Evolutionary conservation across 805 yeast genomes (phyloP).

Genomic region (Wickerhamomyces chambardii): DNA sequence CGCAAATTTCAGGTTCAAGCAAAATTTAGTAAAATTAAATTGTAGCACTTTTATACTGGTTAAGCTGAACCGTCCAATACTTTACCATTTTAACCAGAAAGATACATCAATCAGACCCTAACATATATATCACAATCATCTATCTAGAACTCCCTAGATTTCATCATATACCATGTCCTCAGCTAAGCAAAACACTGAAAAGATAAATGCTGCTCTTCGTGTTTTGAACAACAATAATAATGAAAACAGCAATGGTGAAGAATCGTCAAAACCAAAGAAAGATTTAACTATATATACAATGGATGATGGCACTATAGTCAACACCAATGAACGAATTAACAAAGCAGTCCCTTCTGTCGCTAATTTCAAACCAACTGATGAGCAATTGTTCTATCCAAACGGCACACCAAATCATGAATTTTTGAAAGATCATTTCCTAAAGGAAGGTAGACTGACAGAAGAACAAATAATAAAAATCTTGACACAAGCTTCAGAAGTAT

Average conservation of each 20-base stretch:
- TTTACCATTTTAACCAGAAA: too few species aligned
- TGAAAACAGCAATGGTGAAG: too few species aligned
- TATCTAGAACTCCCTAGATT: background rate
- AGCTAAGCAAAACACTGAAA: conserved; percentile 36
- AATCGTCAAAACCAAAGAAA: conserved; percentile 7
- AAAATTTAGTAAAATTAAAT: too few species aligned
- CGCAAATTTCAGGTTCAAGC: too few species aligned
- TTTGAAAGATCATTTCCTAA: conserved; percentile 61
- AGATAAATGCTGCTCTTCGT: conserved; percentile 57
- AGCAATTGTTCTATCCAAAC: conserved; percentile 48
- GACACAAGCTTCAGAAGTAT: conserved; percentile 49
- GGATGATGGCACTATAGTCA: conserved; percentile 40
- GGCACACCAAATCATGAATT: conserved; percentile 71
- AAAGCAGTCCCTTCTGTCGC: conserved; percentile 59
- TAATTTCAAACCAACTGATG: conserved; percentile 52
- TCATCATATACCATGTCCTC: conserved; percentile 10
- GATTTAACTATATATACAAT: conserved; percentile 32
- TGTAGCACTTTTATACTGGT: too few species aligned
- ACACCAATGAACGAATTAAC: conserved; percentile 43
- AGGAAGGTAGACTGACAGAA: conserved; percentile 74
- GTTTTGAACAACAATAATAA: conserved; percentile 41
- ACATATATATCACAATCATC: too few species aligned
- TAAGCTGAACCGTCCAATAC: too few species aligned
- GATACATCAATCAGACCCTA: too few species aligned
- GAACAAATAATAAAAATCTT: conserved; percentile 65